phyloP scores from a whole-genome alignment of 345 rosid genomes.

The Physaria fendleri region DNA sequence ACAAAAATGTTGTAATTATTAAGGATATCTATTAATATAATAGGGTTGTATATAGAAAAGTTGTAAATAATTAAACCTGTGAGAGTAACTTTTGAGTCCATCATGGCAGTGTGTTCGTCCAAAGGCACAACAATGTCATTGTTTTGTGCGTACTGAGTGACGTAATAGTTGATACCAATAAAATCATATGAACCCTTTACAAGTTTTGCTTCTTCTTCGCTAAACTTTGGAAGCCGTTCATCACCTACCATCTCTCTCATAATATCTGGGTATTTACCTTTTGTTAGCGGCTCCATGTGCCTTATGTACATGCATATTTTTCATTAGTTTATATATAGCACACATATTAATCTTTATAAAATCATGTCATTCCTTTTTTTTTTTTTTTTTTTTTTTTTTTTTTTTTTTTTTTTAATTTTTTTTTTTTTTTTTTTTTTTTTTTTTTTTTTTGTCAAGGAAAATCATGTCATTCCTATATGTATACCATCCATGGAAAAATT shows the following conservation, averaged over 20 bases:
- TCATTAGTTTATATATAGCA: neutral
- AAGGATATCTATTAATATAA: no score
- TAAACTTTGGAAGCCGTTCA: constrained; percentile 12
- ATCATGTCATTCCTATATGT: neutral
- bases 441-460: no score
- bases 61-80: neutral
- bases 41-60: neutral
- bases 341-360: neutral
- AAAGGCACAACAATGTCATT: neutral
- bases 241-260: constrained; percentile 5
- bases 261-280: constrained; percentile 17
- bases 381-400: no score
- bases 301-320: neutral
- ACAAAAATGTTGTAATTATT: neutral
- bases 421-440: no score
- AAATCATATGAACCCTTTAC: constrained; percentile 23
- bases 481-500: constrained; percentile 25
- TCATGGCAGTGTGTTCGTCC: neutral
- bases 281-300: constrained; percentile 27
- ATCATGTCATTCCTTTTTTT: neutral
- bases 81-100: neutral
- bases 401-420: no score
- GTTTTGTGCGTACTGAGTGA: constrained; percentile 9
- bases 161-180: constrained; percentile 25
- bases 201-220: neutral